Evolutionary conservation across 2,329 filamentous ascomycete species (phyloP).

Genomic region (Penicillium sp.): DNA sequence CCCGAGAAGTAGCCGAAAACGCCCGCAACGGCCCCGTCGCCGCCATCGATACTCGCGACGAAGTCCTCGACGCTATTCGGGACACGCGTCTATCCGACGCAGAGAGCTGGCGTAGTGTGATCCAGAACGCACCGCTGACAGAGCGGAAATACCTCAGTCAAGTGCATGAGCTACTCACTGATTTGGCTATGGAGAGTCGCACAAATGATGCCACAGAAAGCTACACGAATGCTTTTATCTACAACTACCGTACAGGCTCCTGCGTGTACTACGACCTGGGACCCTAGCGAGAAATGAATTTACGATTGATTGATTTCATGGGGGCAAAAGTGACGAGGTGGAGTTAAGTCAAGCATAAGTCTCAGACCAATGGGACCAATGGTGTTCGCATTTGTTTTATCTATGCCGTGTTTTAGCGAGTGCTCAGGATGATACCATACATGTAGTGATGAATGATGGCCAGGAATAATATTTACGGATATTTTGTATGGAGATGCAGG

Average conservation of each 20-base stretch:
- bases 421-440: slow-evolving; percentile 17
- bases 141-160: slow-evolving; percentile 82
- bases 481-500: slow-evolving; percentile 5
- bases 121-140: slow-evolving; percentile 71
- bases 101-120: slow-evolving; percentile 78
- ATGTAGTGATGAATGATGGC: slow-evolving; percentile 18
- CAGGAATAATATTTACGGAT: slow-evolving; percentile 7
- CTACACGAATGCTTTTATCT: slow-evolving; percentile 76
- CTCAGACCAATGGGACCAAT: slow-evolving; percentile 11
- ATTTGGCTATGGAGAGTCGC: slow-evolving; percentile 55
- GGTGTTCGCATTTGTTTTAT: slow-evolving; percentile 9
- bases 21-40: slow-evolving; percentile 77
- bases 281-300: slow-evolving; percentile 22
- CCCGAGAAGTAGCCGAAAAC: slow-evolving; percentile 63
- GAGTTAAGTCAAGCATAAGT: not conserved
- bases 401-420: slow-evolving; percentile 19
- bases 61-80: slow-evolving; percentile 72
- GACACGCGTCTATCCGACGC: slow-evolving; percentile 72
- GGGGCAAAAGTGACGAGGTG: not conserved
- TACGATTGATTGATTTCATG: slow-evolving; percentile 10
- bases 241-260: slow-evolving; percentile 82
- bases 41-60: slow-evolving; percentile 84
- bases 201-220: slow-evolving; percentile 49
- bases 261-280: slow-evolving; percentile 83
- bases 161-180: slow-evolving; percentile 70